phyloP scores from a whole-genome alignment of 2,329 filamentous ascomycete genomes.

The Aspergillus pseudonomiae region DNA sequence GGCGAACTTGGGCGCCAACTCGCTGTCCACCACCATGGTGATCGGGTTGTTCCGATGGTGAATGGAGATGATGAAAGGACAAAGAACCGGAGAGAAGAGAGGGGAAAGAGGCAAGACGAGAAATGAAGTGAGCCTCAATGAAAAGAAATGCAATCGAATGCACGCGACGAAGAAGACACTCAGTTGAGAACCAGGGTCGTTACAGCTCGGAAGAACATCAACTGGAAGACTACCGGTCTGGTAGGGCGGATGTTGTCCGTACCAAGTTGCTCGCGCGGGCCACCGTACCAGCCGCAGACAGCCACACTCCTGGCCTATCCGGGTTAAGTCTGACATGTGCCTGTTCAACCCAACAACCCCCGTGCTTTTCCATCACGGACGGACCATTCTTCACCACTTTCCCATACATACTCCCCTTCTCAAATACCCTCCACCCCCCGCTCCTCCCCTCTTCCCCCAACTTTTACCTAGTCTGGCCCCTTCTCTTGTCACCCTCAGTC shows the following conservation, averaged over 20 bases:
- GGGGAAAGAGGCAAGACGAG: neutral
- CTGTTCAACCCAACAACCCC: slow-evolving; percentile 30
- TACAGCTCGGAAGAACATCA: neutral
- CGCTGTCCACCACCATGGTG: slow-evolving; percentile 50
- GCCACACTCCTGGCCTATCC: slow-evolving; percentile 6
- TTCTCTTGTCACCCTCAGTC: slow-evolving; percentile 4
- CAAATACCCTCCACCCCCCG: slow-evolving; percentile 4
- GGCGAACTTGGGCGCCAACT: slow-evolving; percentile 64
- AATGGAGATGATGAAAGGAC: slow-evolving; percentile 3
- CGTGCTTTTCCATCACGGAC: slow-evolving; percentile 25
- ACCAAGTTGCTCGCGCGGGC: slow-evolving; percentile 20
- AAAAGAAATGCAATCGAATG: neutral
- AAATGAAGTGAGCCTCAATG: neutral
- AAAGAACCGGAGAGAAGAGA: neutral
- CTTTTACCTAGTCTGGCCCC: slow-evolving; percentile 3
- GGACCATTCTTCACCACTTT: slow-evolving; percentile 14
- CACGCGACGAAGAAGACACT: neutral
- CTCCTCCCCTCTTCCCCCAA: slow-evolving; percentile 2
- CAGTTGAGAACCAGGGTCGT: neutral
- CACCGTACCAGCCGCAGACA: slow-evolving; percentile 24
- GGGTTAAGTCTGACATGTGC: slow-evolving; percentile 30
- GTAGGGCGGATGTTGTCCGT: neutral
- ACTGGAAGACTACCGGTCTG: neutral
- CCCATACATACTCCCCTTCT: slow-evolving; percentile 6
- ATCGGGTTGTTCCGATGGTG: neutral